phyloP scores from a whole-genome alignment of 1,284 basidiomycete species.

The Ceratobasidium sp. region DNA sequence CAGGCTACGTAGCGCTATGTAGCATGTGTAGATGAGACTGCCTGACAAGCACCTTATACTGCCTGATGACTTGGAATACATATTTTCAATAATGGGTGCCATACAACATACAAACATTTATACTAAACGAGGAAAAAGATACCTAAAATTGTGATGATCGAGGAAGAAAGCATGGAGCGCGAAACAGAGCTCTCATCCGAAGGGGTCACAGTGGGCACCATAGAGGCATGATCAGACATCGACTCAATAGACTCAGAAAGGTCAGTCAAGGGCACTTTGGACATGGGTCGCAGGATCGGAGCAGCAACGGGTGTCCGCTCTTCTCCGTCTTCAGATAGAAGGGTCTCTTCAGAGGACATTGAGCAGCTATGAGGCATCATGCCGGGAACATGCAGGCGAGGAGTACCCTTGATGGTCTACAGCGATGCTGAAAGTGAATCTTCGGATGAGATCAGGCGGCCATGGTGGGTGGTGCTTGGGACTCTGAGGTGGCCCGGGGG shows the following conservation, averaged over 20 bases:
- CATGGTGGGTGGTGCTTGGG: too few species aligned
- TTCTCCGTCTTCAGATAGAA: background rate
- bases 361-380: background rate
- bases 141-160: constrained; percentile 11
- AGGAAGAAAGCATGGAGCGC: constrained; percentile 27
- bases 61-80: too few species aligned
- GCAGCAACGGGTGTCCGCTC: background rate
- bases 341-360: background rate
- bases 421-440: background rate
- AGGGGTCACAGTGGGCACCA: background rate
- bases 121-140: too few species aligned
- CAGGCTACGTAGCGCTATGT: too few species aligned
- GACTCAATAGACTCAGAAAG: constrained; percentile 29
- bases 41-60: too few species aligned
- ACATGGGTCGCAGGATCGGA: background rate
- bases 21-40: too few species aligned
- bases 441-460: background rate
- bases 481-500: too few species aligned
- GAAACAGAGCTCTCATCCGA: constrained; percentile 42
- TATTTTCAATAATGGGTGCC: too few species aligned
- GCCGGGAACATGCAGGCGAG: background rate
- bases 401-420: background rate
- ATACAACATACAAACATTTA: too few species aligned
- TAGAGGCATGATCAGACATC: constrained; percentile 27
- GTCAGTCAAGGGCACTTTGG: constrained; percentile 18